Evolutionary conservation across 2,329 filamentous ascomycete genomes (phyloP).

Genomic region (Aspergillus ochraceoroseus): DNA sequence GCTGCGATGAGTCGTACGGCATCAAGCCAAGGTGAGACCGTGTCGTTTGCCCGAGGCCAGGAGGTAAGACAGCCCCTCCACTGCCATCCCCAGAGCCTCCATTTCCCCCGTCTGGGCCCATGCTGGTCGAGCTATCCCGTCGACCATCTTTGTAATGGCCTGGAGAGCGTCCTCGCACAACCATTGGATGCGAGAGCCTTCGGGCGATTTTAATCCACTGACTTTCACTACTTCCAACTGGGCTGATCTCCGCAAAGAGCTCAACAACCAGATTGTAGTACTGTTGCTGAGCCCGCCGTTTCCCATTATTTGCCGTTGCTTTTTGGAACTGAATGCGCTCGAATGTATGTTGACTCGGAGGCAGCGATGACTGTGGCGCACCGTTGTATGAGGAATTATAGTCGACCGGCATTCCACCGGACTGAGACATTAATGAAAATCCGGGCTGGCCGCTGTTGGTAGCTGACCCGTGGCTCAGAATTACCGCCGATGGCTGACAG

Average conservation of each 20-base stretch:
- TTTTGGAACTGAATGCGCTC: conserved; percentile 94
- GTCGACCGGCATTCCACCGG: conserved; percentile 32
- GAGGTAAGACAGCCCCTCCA: conserved; percentile 27
- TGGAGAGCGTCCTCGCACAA: conserved; percentile 78
- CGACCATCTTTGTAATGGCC: conserved; percentile 72
- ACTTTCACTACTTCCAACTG: conserved; percentile 40
- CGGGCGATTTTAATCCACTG: conserved; percentile 67
- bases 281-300: conserved; percentile 81
- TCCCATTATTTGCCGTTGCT: conserved; percentile 89
- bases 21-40: conserved; percentile 34
- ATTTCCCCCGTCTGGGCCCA: conserved; percentile 61
- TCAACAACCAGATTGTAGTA: conserved; percentile 90
- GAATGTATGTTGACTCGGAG: conserved; percentile 58
- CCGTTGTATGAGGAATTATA: conserved; percentile 31
- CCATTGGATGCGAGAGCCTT: conserved; percentile 71
- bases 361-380: conserved; percentile 32
- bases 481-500: conserved; percentile 52
- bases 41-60: conserved; percentile 28
- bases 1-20: conserved; percentile 34
- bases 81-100: conserved; percentile 40
- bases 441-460: conserved; percentile 24
- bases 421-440: conserved; percentile 26
- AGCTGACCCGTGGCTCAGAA: conserved; percentile 26
- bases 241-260: conserved; percentile 63
- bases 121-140: conserved; percentile 64